phyloP scores from a whole-genome alignment of 1,284 basidiomycete genomes.

The Pisolithus thermaeus region DNA sequence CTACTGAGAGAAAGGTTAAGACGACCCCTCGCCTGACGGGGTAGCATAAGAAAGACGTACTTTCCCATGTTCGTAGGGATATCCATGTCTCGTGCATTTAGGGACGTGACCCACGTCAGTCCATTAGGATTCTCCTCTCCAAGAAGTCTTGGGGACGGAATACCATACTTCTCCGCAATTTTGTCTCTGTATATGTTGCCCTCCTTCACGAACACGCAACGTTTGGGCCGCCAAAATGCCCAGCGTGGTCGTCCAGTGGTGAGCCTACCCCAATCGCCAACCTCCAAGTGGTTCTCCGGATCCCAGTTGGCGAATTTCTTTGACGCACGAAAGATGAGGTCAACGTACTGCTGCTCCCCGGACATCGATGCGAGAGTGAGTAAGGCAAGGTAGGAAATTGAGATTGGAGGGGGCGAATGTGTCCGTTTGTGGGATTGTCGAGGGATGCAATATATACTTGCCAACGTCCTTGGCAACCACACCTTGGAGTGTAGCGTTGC shows the following conservation, averaged over 20 bases:
- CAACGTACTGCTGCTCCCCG: conserved; percentile 24
- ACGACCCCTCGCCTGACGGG: background rate
- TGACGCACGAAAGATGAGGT: conserved; percentile 25
- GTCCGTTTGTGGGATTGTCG: background rate
- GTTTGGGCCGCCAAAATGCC: conserved; percentile 19
- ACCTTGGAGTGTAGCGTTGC: background rate
- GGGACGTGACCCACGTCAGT: conserved; percentile 23
- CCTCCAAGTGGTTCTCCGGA: conserved; percentile 22
- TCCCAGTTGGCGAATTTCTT: conserved; percentile 30
- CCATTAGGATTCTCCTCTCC: conserved; percentile 15
- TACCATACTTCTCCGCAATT: conserved; percentile 15
- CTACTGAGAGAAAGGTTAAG: conserved; percentile 5
- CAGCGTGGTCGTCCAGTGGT: conserved; percentile 13
- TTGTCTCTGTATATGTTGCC: conserved; percentile 28
- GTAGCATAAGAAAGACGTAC: conserved; percentile 9
- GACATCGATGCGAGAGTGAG: background rate
- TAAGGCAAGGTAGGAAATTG: background rate
- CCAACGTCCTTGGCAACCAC: background rate
- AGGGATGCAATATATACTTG: background rate
- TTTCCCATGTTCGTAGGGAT: conserved; percentile 9
- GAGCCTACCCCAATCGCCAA: conserved; percentile 28
- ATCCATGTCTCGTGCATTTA: conserved; percentile 20
- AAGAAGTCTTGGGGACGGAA: conserved; percentile 18
- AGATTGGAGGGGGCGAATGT: background rate
- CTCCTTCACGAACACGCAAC: conserved; percentile 25